Conservation (phyloP, 139 green algal species). For the Mesostigma viride region DNA sequence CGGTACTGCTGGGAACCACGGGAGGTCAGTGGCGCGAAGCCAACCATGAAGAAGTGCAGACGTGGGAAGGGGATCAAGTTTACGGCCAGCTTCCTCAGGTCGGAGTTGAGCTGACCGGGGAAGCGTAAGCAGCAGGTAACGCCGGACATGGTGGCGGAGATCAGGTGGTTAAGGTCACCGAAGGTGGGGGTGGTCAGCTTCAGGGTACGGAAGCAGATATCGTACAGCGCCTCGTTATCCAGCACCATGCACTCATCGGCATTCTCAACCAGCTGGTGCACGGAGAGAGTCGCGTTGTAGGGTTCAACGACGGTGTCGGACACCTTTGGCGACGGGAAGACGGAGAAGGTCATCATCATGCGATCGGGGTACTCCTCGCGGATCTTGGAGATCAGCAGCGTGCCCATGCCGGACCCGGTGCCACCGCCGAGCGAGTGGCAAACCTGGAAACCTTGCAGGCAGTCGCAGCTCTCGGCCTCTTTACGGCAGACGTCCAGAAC, state of each 20-base stretch:
- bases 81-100: conserved; percentile 96
- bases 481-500: conserved; percentile 97
- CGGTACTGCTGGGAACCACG: conserved; percentile 91
- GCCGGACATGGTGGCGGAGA: conserved; percentile 97
- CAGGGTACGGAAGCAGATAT: conserved; percentile 99
- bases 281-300: conserved; percentile 99
- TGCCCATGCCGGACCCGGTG: conserved; percentile 95
- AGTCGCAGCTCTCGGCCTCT: conserved; percentile 95
- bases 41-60: conserved; percentile 99
- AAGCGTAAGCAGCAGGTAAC: conserved; percentile 99
- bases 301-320: conserved; percentile 99
- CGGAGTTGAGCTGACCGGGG: conserved; percentile 96
- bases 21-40: conserved; percentile 86
- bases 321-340: conserved; percentile 98
- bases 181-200: conserved; percentile 97
- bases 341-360: conserved; percentile 99
- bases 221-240: conserved; percentile 95
- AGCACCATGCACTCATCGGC: conserved; percentile 99
- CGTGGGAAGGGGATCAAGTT: conserved; percentile 99
- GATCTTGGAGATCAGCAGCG: conserved; percentile 95
- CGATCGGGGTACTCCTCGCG: conserved; percentile 94
- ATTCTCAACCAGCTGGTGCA: conserved; percentile 99
- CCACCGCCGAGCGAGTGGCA: conserved; percentile 90
- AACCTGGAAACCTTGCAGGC: conserved; percentile 93
- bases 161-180: conserved; percentile 79